A percentile compares a stretch with the other conserved stretches of the same genome.
These are phyloP conservation scores for Basidiobolus meristosporus DNA, from an alignment of 371 early-diverging fungal species.

Conservation along the genomic window DNA sequence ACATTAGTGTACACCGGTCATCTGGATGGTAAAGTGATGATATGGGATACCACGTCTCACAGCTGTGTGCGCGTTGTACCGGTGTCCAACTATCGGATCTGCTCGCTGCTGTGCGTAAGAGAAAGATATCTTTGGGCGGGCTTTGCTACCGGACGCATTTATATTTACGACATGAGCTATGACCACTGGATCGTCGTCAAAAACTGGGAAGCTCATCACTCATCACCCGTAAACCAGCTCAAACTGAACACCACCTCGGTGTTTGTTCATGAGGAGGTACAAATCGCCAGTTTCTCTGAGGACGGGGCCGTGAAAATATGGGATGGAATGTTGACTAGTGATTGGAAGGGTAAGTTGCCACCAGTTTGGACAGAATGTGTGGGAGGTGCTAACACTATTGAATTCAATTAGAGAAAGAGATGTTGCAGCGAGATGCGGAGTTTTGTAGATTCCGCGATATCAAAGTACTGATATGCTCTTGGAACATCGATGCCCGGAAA, in stretches of 20 bases:
- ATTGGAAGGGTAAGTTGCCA: conserved; percentile 33
- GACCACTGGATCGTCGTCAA: conserved; percentile 35
- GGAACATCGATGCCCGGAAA: conserved; percentile 62
- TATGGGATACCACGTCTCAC: conserved; percentile 37
- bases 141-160: conserved; percentile 58
- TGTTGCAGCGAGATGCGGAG: conserved; percentile 20
- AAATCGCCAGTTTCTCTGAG: conserved; percentile 33
- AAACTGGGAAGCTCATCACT: conserved; percentile 45
- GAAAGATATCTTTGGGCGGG: conserved; percentile 60
- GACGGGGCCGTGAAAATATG: conserved; percentile 43
- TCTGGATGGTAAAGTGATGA: conserved; percentile 58
- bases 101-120: conserved; percentile 32
- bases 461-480: conserved; percentile 47
- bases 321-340: conserved; percentile 46
- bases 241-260: conserved; percentile 10
- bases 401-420: conserved; percentile 1
- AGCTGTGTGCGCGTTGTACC: conserved; percentile 21
- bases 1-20: conserved; percentile 44
- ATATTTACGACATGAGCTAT: conserved; percentile 41
- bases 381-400: background rate
- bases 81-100: conserved; percentile 46
- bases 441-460: conserved; percentile 36
- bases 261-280: conserved; percentile 15
- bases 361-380: background rate
- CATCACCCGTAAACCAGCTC: conserved; percentile 21